Conservation (phyloP, 208 protist species). For the Leishmania braziliensis region DNA sequence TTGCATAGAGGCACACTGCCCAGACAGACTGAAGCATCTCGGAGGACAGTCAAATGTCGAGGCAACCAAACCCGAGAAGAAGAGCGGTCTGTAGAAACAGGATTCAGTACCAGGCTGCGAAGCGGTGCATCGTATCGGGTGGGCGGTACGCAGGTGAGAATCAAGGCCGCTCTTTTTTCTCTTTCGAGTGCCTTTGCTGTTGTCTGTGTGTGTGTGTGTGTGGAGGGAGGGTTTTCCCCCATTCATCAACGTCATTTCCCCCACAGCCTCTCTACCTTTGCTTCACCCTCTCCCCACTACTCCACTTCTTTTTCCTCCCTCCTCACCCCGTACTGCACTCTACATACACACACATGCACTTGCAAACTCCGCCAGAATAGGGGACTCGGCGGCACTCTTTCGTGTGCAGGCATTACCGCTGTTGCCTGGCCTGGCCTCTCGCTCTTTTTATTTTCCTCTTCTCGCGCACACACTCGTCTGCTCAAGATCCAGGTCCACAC, state of each 20-base stretch:
- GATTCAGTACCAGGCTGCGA: background rate
- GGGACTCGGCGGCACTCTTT: background rate
- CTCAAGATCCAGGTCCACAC: background rate
- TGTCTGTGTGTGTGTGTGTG: background rate
- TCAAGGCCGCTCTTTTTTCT: background rate
- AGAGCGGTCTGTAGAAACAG: background rate
- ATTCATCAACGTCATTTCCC: background rate
- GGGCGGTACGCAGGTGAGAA: background rate
- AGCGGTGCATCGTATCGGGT: background rate
- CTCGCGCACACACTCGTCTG: background rate
- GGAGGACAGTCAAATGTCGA: background rate
- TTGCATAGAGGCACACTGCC: background rate
- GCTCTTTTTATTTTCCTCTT: background rate
- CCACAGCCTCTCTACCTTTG: background rate
- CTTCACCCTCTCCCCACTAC: slow-evolving; percentile 5
- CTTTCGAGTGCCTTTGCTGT: background rate
- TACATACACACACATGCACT: background rate
- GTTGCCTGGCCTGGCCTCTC: no score
- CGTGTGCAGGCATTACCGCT: background rate
- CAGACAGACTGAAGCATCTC: background rate
- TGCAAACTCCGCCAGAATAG: background rate
- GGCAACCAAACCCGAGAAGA: background rate
- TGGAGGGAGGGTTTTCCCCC: background rate
- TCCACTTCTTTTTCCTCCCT: background rate
- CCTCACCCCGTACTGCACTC: background rate